Evolutionary conservation across 495 filamentous ascomycete species (phyloP), one percentile per base, ranked within the genome.

Genomic region (Penicillium manginii): DNA sequence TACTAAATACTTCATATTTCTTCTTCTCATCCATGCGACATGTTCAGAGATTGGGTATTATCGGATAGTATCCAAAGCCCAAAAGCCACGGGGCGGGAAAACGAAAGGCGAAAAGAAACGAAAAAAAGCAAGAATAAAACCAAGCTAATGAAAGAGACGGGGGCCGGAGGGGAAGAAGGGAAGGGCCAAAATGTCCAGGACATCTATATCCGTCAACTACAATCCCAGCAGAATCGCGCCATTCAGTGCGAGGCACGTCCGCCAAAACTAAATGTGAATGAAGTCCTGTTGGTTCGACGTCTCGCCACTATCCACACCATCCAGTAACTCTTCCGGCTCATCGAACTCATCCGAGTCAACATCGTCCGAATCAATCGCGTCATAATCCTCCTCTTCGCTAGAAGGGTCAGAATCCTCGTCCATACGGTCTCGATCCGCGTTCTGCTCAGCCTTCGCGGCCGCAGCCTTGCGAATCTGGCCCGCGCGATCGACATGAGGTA

Each of bases 401-500:
- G 90, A 92, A 32, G 91, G 65, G 67, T 96, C 91, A 69, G 84
- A 88, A 29, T 29, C 26, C 64, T 87, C 83, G 53, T 91, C 87
- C 7, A 83, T 84, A 57, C 82, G 74, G 18, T 67, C 68, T 60
- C 26, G 26, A 29, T 62, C 64, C 26, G 55, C 49, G 37, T 68
- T 73, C 50, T 77, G 70, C 50, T 64, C 74, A 43, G 65, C 70
- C 56, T 78, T 81, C 14, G 67, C 67, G 7, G 65, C 62, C 2
- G 65, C 67, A 62, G 79, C 78, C 63, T 87, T 88, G 67, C 86
- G 82, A 54, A 89, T 83, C 65, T 85, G 83, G 39, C 85, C 85
- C 37, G 94, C 94, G 74, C 91, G 87, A 75, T 96, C 90, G 63
- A 93, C 84, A 73, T 98, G 94, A 26, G 86, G 90, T 58, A 97